Evolutionary conservation across 257 asterid genomes (phyloP), one percentile per base, ranked within the genome.

Genomic region (Rubia yunnanensis): DNA sequence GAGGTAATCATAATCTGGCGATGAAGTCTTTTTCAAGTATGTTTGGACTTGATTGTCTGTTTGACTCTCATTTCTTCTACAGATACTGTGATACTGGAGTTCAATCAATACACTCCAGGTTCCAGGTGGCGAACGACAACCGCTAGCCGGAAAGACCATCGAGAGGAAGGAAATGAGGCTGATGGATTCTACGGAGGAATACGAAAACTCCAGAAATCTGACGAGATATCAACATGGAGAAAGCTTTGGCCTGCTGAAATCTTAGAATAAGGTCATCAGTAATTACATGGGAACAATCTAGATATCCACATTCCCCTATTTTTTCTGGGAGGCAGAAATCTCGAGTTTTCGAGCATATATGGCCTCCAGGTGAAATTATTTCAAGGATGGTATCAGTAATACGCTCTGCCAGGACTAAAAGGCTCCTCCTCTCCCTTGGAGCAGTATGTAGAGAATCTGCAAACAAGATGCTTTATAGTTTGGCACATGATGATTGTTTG

Each of bases 121-220:
- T 88, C 95, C 0, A 92, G 91, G 63, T 90, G 97, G 97, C 84
- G 95, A 70, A 75, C 66, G 54, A 83, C 90, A 30, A 74, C 63
- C 1, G 70, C 88, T 17, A 80, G 44, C 60, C 76, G 97, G 78
- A 84, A 77, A 76, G 88, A 90, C 22, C 96, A 88, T 26, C 74
- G 82, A 15, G 97, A 88, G 77, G 87, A 80, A 73, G 97, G 97
- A 32, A 79, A 86, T 50, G 96, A 88, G 63, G 79, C 77, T 1
- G 88, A 83, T 67, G 97, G 97, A 31, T 90, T 86, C 57, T 90
- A 88, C 46, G 96, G 88, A 0, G 97, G 97, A 58, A 79, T 90
- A 26, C 75, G 87, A 7, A 90, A 85, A 64, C 77, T 90, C 52
- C 13, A 60, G 0, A 71, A 66, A 57, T 20, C 63, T 0, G 80